Evolutionary conservation across 2,329 filamentous ascomycete species (phyloP), one percentile per base, ranked within the genome.

Genomic region (Ceratocystis huliohia): DNA sequence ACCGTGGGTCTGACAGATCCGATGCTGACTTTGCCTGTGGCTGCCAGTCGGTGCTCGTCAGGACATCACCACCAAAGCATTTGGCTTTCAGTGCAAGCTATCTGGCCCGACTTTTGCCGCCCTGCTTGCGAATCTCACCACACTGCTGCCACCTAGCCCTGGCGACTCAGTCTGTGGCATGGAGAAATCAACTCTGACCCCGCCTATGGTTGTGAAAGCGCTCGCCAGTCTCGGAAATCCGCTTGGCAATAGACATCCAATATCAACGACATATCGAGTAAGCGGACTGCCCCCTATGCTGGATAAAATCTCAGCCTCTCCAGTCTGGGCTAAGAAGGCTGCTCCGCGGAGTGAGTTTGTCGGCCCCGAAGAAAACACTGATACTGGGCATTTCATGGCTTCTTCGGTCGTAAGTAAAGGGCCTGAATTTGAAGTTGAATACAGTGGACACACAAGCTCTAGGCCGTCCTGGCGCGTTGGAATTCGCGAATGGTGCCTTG

Each of bases 341-440:
- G 70, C 71, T 5, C 70, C 71, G 3, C 70, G 68, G 13, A 72
- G 71, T 1, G 71, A 72, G 66, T 72, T 72, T 5, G 71, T 72
- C 3, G 70, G 67, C 1, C 71, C 71, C 8, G 71, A 71, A 1
- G 70, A 71, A 65, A 72, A 71, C 25, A 70, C 67, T 1, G 68
- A 61, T 41, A 72, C 70, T 0, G 71, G 71, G 10, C 69, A 69
- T 20, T 66, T 65, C 68, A 71, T 69, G n/a, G 70, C 70, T 48
- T 71, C 71, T 20, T 66, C 65, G 7, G 67, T 68, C 1, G 69
- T 68, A 5, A 71, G 63, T 28, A 71, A 30, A n/a, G 70, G 69
- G 1, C 80, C 80, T 64, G 81, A 78, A 65, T 82, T 82, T 63
- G 80, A 76, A 0, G 80, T 82, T 10, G 82, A 73, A 69, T 78